Evolutionary conservation across 768 basidiomycete species (phyloP).

Genomic region (Tulasnella sp.): DNA sequence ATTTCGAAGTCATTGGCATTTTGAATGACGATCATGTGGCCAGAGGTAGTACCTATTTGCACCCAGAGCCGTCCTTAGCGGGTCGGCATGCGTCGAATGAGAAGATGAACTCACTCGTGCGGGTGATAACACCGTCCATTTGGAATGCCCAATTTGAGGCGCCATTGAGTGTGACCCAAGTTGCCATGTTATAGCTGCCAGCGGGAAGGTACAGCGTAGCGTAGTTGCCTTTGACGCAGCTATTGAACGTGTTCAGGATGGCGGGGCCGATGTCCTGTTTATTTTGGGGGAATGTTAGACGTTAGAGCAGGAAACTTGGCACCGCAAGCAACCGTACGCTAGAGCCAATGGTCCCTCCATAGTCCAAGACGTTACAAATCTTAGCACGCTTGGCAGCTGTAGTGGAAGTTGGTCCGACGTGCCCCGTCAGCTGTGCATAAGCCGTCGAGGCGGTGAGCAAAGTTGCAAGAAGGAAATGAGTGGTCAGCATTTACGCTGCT

Average conservation of each 20-base stretch:
- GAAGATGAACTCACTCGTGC: conserved; percentile 28
- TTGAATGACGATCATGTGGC: conserved; percentile 36
- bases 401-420: conserved; percentile 9
- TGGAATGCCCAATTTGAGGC: conserved; percentile 36
- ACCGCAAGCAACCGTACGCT: conserved; percentile 22
- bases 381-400: conserved; percentile 21
- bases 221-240: conserved; percentile 34
- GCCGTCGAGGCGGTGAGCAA: background rate
- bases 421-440: background rate
- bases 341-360: conserved; percentile 35
- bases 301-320: background rate
- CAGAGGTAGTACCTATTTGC: conserved; percentile 30
- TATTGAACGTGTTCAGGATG: conserved; percentile 34
- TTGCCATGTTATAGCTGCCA: conserved; percentile 35
- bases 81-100: background rate
- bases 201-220: conserved; percentile 32
- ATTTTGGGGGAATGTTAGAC: background rate
- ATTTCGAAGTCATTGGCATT: conserved; percentile 38
- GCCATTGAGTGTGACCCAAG: conserved; percentile 35
- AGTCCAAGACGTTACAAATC: conserved; percentile 36
- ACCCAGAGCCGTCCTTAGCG: background rate
- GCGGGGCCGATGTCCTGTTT: conserved; percentile 35
- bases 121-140: conserved; percentile 37
- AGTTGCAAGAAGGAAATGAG: background rate
- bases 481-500: background rate